Conservation (phyloP, 192 early-diverging fungal species). For the Dimargaris xerosporica region DNA sequence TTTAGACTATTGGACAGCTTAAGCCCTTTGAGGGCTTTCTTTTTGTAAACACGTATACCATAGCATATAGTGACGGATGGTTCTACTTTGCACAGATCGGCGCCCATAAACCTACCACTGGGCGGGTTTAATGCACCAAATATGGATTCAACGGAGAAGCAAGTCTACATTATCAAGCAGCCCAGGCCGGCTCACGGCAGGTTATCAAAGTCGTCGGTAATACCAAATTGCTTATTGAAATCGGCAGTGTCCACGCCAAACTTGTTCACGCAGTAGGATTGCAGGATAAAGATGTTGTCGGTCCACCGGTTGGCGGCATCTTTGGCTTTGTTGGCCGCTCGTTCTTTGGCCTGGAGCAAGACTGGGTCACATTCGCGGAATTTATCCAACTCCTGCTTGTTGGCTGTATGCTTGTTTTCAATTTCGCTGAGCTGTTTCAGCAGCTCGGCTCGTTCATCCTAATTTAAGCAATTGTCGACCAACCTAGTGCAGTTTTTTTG, state of each 20-base stretch:
- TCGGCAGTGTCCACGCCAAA: constrained; percentile 43
- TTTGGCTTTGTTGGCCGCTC: constrained; percentile 37
- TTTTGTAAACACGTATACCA: neutral
- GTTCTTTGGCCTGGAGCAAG: constrained; percentile 49
- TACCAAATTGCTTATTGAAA: constrained; percentile 49
- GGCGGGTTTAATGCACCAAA: too few relatives aligned
- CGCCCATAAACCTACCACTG: too few relatives aligned
- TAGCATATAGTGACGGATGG: too few relatives aligned
- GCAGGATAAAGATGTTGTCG: constrained; percentile 74
- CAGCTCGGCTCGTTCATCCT: constrained; percentile 42
- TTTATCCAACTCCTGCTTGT: constrained; percentile 39
- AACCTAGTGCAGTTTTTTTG: neutral
- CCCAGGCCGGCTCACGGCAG: constrained; percentile 17
- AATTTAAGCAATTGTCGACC: neutral
- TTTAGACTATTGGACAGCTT: too few relatives aligned
- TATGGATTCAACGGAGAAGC: neutral
- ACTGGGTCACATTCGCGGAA: constrained; percentile 67
- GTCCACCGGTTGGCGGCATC: constrained; percentile 75
- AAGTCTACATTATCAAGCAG: neutral
- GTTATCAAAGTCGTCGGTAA: constrained; percentile 63
- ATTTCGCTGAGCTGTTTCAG: constrained; percentile 34
- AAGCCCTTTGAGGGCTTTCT: neutral
- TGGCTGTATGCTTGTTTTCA: constrained; percentile 21
- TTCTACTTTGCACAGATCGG: too few relatives aligned
- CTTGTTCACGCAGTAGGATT: constrained; percentile 55